These are phyloP conservation scores for Brettanomyces bruxellensis DNA, from an alignment of 805 yeast species.

Conservation along the genomic window DNA sequence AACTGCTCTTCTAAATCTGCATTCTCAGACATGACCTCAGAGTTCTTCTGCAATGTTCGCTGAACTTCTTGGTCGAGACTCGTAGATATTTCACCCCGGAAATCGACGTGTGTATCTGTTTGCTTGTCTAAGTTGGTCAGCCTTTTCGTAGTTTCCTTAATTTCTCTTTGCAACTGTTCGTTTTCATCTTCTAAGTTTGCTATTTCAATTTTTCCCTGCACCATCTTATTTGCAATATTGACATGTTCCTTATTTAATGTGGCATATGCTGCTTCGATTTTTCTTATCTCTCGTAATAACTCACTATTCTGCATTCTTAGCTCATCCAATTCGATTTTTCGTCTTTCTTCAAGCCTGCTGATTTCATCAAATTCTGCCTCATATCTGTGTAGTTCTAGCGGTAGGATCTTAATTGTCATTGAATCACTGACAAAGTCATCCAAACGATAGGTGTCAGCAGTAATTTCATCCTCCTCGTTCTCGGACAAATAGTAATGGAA, in stretches of 20 bases:
- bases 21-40: constrained; percentile 59
- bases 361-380: constrained; percentile 68
- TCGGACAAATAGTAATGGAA: constrained; percentile 52
- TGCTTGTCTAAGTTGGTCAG: constrained; percentile 26
- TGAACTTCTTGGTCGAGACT: constrained; percentile 43
- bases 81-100: constrained; percentile 21
- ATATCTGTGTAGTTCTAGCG: constrained; percentile 63
- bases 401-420: constrained; percentile 60
- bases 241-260: constrained; percentile 75
- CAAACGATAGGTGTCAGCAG: constrained; percentile 41
- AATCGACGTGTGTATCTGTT: constrained; percentile 15
- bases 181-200: constrained; percentile 76
- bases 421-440: constrained; percentile 75
- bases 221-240: constrained; percentile 79
- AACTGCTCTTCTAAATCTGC: constrained; percentile 46
- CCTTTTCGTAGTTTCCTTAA: constrained; percentile 38
- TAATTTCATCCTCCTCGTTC: constrained; percentile 10
- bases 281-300: constrained; percentile 62
- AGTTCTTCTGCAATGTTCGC: constrained; percentile 50
- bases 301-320: constrained; percentile 60
- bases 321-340: constrained; percentile 51
- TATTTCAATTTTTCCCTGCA: constrained; percentile 62
- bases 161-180: constrained; percentile 41
- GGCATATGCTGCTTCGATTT: constrained; percentile 61
- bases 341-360: constrained; percentile 55